Evolutionary conservation across 768 basidiomycete species (phyloP).

Genomic region (Ramaria sp.): DNA sequence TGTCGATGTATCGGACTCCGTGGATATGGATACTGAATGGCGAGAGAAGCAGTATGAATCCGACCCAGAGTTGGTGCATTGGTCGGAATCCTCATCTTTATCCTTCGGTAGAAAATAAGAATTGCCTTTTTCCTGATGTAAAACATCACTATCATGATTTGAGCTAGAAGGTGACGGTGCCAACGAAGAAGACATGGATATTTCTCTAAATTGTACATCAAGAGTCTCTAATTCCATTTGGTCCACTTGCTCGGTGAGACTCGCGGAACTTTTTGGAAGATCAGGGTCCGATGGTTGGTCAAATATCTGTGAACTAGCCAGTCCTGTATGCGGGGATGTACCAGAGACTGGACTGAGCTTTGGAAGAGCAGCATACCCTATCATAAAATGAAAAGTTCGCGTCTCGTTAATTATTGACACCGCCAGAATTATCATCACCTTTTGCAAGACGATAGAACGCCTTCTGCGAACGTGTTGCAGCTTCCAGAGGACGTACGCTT

Average conservation of each 20-base stretch:
- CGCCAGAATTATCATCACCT: slow-evolving; percentile 29
- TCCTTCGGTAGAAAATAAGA: not conserved
- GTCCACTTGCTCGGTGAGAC: slow-evolving; percentile 48
- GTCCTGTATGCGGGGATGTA: slow-evolving; percentile 16
- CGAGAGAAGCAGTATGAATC: not conserved
- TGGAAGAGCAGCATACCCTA: slow-evolving; percentile 68
- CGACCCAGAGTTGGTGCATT: not conserved
- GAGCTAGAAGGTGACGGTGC: not conserved
- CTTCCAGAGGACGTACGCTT: slow-evolving; percentile 43
- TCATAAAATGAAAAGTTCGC: not conserved
- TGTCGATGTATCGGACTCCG: not conserved
- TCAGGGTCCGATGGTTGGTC: slow-evolving; percentile 36
- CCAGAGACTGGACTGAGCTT: slow-evolving; percentile 30
- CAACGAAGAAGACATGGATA: not conserved
- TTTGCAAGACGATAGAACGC: slow-evolving; percentile 72
- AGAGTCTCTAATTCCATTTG: slow-evolving; percentile 46
- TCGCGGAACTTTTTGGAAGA: slow-evolving; percentile 39
- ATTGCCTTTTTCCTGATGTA: slow-evolving; percentile 8
- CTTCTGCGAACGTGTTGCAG: slow-evolving; percentile 60
- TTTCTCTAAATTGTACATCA: slow-evolving; percentile 35
- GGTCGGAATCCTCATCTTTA: not conserved
- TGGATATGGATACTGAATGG: not conserved
- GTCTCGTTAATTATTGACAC: slow-evolving; percentile 7
- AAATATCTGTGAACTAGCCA: slow-evolving; percentile 10
- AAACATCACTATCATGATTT: not conserved